These are phyloP conservation scores for Tetracladium marchalianum DNA, from an alignment of 495 filamentous ascomycete species.

Conservation along the genomic window DNA sequence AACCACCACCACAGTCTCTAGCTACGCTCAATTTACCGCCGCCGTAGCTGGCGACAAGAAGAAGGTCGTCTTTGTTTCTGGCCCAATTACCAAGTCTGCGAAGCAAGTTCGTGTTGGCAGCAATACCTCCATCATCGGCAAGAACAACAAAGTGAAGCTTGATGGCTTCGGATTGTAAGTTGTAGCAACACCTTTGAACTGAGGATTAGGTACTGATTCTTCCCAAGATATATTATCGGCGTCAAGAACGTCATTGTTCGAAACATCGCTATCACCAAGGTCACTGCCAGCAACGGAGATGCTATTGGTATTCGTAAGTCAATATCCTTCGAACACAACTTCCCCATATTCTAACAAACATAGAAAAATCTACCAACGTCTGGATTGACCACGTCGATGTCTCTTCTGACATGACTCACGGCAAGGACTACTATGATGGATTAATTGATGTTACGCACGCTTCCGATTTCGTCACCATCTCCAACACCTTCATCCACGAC, in stretches of 20 bases:
- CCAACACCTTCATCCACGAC: slow-evolving; percentile 40
- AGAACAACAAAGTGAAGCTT: slow-evolving; percentile 3
- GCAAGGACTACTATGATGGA: slow-evolving; percentile 63
- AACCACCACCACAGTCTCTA: slow-evolving; percentile 47
- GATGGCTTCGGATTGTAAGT: slow-evolving; percentile 2
- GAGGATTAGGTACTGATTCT: too few relatives aligned
- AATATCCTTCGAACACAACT: background rate
- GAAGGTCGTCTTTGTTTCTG: slow-evolving; percentile 39
- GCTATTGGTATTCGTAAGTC: slow-evolving; percentile 45
- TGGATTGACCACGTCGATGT: slow-evolving; percentile 66
- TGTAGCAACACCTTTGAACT: background rate
- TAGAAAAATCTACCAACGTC: slow-evolving; percentile 35
- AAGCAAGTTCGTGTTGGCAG: slow-evolving; percentile 10
- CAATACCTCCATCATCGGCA: slow-evolving; percentile 12
- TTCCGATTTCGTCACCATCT: slow-evolving; percentile 40
- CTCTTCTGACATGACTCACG: slow-evolving; percentile 40
- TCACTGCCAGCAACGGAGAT: slow-evolving; percentile 48
- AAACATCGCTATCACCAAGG: slow-evolving; percentile 50
- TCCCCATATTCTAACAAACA: too few relatives aligned
- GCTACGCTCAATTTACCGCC: slow-evolving; percentile 39
- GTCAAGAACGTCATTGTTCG: slow-evolving; percentile 48
- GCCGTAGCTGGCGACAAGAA: slow-evolving; percentile 35
- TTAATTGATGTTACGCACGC: slow-evolving; percentile 51
- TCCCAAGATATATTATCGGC: too few relatives aligned
- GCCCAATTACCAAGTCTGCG: slow-evolving; percentile 27